Conservation (phyloP, 768 basidiomycete genomes). For the Hericium rajendrae region DNA sequence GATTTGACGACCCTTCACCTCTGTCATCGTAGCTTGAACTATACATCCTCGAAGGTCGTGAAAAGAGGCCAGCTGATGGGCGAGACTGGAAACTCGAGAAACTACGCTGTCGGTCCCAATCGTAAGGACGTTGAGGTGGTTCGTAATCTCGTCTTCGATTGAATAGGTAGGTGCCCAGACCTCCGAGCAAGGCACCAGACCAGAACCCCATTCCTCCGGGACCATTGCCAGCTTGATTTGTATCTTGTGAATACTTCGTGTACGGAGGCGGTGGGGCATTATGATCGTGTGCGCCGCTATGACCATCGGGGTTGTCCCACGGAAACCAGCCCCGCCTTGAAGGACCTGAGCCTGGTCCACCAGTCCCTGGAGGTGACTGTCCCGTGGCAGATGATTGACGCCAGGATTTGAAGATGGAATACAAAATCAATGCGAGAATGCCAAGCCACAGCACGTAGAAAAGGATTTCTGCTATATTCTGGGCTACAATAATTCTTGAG, state of each 20-base stretch:
- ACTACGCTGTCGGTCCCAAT: slow-evolving; percentile 46
- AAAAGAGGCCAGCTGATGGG: slow-evolving; percentile 10
- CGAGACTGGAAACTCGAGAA: slow-evolving; percentile 18
- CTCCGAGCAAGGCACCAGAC: slow-evolving; percentile 73
- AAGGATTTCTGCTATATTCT: neutral
- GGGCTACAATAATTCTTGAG: neutral
- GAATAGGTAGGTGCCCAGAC: slow-evolving; percentile 50
- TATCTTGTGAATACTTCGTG: slow-evolving; percentile 12
- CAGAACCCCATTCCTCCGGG: slow-evolving; percentile 58
- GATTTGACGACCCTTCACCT: slow-evolving; percentile 58
- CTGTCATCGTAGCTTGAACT: slow-evolving; percentile 21
- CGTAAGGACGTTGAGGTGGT: slow-evolving; percentile 27
- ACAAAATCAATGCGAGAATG: neutral
- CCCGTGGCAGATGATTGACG: neutral
- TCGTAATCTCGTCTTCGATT: slow-evolving; percentile 21
- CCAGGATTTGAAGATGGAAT: neutral
- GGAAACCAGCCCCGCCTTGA: slow-evolving; percentile 43
- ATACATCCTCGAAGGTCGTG: slow-evolving; percentile 2
- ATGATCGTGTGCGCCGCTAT: slow-evolving; percentile 20
- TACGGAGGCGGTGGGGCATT: slow-evolving; percentile 49
- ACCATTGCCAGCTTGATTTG: neutral
- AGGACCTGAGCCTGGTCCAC: slow-evolving; percentile 17
- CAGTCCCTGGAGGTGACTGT: slow-evolving; percentile 18
- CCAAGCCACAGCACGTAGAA: neutral
- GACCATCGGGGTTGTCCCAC: slow-evolving; percentile 22